Percentiles rank a stretch among this genome's conserved stretches.
Evolutionary conservation across 305 asterid genomes (phyloP).

Genomic region (Andrographis paniculata): DNA sequence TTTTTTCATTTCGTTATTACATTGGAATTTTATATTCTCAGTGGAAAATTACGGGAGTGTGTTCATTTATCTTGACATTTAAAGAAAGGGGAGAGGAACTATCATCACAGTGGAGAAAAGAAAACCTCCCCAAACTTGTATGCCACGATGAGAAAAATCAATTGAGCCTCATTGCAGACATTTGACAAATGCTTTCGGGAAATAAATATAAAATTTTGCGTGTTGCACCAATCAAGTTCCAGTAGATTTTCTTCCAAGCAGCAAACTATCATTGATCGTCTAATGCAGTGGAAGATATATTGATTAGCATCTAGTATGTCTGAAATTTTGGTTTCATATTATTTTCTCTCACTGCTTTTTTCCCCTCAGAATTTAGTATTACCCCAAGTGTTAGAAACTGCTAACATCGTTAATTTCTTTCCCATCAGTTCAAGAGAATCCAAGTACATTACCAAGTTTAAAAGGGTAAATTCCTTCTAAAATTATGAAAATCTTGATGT

Average conservation of each 20-base stretch:
- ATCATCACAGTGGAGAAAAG: neutral
- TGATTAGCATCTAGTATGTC: neutral
- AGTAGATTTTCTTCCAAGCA: neutral
- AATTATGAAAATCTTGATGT: no score
- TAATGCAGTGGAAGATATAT: slow-evolving; percentile 7
- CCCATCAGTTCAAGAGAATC: neutral
- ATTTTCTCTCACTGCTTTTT: neutral
- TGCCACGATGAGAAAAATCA: neutral
- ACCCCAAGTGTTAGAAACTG: neutral
- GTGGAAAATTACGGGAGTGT: neutral
- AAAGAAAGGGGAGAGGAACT: neutral
- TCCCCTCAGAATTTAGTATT: neutral
- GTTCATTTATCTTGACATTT: neutral
- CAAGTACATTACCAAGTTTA: no score
- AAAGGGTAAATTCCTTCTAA: no score
- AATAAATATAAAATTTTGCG: neutral
- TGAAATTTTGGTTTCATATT: neutral
- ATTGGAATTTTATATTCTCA: neutral
- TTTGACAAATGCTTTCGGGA: neutral
- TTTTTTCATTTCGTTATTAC: neutral
- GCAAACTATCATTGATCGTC: neutral
- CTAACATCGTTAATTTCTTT: neutral
- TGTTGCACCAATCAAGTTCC: neutral
- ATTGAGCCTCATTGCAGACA: neutral
- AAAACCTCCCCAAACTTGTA: neutral